These are phyloP conservation scores for Symbiotaphrina buchneri DNA, from an alignment of 495 filamentous ascomycete genomes.

Conservation along the genomic window DNA sequence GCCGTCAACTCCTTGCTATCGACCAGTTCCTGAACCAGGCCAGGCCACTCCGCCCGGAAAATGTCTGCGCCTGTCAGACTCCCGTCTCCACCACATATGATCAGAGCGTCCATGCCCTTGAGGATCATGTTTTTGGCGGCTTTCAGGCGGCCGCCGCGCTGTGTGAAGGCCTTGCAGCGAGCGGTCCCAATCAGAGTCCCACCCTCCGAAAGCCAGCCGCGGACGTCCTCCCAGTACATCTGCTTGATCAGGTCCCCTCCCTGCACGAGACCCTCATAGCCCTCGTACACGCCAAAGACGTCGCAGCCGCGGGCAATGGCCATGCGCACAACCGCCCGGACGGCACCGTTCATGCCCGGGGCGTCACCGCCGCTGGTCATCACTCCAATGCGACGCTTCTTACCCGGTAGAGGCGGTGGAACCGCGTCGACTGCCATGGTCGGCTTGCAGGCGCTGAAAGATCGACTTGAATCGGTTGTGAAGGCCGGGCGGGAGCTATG, in stretches of 20 bases:
- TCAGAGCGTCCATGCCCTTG: constrained; percentile 83
- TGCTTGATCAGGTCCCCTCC: constrained; percentile 73
- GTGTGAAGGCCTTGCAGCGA: constrained; percentile 69
- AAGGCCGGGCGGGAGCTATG: background rate
- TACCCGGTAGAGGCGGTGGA: background rate
- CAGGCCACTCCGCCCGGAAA: constrained; percentile 81
- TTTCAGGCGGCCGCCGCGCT: constrained; percentile 56
- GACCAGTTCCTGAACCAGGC: constrained; percentile 65
- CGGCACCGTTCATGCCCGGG: constrained; percentile 92
- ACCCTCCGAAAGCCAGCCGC: constrained; percentile 83
- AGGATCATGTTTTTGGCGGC: constrained; percentile 86
- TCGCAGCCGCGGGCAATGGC: constrained; percentile 72
- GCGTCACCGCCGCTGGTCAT: constrained; percentile 97
- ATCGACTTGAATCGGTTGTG: background rate
- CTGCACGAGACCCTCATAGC: constrained; percentile 85
- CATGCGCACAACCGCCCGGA: constrained; percentile 86
- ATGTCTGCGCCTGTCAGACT: constrained; percentile 90
- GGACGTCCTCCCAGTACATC: constrained; percentile 85
- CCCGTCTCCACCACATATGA: constrained; percentile 95
- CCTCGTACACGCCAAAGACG: constrained; percentile 77
- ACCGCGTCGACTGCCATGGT: background rate
- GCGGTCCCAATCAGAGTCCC: constrained; percentile 95
- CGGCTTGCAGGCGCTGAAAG: background rate
- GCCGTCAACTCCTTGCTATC: constrained; percentile 37
- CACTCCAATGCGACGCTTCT: constrained; percentile 68